phyloP scores from a whole-genome alignment of 768 basidiomycete genomes.

The Amanita thiersii region DNA sequence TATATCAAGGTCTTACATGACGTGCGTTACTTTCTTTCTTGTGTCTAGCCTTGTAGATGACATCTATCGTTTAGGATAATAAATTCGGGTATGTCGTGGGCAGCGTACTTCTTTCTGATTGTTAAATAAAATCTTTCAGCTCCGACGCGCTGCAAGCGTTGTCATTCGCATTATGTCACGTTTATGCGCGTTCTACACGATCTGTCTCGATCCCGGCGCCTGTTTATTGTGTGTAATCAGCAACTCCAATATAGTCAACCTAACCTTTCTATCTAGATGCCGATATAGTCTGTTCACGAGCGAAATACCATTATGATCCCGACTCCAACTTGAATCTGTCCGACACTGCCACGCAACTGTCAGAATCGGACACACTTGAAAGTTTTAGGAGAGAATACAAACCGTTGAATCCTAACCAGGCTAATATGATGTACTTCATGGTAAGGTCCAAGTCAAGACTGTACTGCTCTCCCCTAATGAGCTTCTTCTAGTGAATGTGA shows the following conservation, averaged over 20 bases:
- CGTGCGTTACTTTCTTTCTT: slow-evolving; percentile 19
- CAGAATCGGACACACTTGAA: slow-evolving; percentile 32
- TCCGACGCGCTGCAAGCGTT: slow-evolving; percentile 64
- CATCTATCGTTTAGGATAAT: slow-evolving; percentile 32
- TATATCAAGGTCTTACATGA: slow-evolving; percentile 29
- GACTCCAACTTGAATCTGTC: slow-evolving; percentile 47
- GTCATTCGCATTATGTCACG: slow-evolving; percentile 68
- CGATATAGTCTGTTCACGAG: slow-evolving; percentile 72
- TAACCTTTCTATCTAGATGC: slow-evolving; percentile 45
- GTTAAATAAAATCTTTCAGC: slow-evolving; percentile 20
- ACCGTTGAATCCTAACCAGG: slow-evolving; percentile 44
- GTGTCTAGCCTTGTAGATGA: neutral
- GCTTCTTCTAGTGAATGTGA: too few relatives aligned
- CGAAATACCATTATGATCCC: slow-evolving; percentile 77
- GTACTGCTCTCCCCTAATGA: too few relatives aligned
- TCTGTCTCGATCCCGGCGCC: slow-evolving; percentile 84
- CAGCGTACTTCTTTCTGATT: neutral
- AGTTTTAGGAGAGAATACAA: slow-evolving; percentile 47
- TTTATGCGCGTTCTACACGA: slow-evolving; percentile 75
- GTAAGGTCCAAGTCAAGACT: slow-evolving; percentile 17
- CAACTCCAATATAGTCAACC: neutral
- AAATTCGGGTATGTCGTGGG: slow-evolving; percentile 41
- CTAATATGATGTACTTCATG: slow-evolving; percentile 54
- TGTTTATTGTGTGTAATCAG: slow-evolving; percentile 57
- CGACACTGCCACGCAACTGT: slow-evolving; percentile 47